Evolutionary conservation across 1,284 basidiomycete species (phyloP).

Genomic region (Ceratobasidium sp.): DNA sequence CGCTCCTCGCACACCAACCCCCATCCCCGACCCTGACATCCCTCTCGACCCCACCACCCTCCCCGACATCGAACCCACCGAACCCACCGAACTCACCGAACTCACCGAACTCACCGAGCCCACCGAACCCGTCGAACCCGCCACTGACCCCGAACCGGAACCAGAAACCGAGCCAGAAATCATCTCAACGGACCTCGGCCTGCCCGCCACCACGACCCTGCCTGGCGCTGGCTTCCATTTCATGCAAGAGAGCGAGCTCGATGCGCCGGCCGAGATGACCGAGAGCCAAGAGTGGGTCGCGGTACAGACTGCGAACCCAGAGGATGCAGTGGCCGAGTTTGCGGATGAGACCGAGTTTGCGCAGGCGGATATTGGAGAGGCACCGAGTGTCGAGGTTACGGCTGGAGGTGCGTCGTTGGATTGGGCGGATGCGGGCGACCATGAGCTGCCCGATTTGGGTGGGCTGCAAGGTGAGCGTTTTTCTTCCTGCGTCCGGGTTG

Average conservation of each 20-base stretch:
- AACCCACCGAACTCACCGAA: neutral
- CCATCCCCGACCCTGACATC: constrained; percentile 24
- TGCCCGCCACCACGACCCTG: neutral
- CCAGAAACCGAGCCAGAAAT: constrained; percentile 3
- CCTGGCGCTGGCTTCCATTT: constrained; percentile 34
- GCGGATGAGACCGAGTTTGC: constrained; percentile 50
- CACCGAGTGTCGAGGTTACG: constrained; percentile 40
- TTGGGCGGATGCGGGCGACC: constrained; percentile 27
- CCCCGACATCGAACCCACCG: constrained; percentile 13
- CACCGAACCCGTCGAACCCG: no score
- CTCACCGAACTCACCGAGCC: no score
- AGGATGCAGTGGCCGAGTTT: constrained; percentile 54
- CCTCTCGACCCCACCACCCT: constrained; percentile 12
- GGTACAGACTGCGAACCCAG: constrained; percentile 53
- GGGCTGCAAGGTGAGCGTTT: constrained; percentile 25
- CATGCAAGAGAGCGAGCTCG: constrained; percentile 47
- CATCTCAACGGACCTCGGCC: neutral
- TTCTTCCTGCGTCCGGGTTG: neutral
- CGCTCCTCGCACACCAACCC: constrained; percentile 36
- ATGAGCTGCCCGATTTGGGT: constrained; percentile 36
- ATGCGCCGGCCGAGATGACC: constrained; percentile 52
- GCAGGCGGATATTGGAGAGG: constrained; percentile 44
- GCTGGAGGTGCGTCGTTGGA: constrained; percentile 25
- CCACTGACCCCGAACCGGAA: neutral
- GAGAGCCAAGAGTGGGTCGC: constrained; percentile 39